Evolutionary conservation across 306 rosid genomes (phyloP).

Genomic region (Delonix regia): DNA sequence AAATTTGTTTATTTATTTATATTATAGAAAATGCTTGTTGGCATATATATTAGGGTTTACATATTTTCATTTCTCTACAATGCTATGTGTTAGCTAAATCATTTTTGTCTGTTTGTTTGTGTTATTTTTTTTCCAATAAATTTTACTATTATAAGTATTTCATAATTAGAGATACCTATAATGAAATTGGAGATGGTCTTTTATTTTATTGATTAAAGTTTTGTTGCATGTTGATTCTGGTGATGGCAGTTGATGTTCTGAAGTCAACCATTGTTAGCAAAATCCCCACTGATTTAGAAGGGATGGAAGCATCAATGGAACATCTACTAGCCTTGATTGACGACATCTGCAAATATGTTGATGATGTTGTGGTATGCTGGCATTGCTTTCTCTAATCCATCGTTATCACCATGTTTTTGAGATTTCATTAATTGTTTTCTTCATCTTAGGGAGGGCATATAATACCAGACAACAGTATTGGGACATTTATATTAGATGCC

Average conservation of each 20-base stretch:
- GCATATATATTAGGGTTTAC: no score
- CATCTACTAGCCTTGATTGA: slow-evolving; percentile 79
- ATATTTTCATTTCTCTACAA: no score
- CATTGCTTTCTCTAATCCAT: neutral
- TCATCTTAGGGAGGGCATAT: slow-evolving; percentile 59
- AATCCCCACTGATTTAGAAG: slow-evolving; percentile 96
- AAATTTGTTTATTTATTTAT: no score
- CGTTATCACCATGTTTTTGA: neutral
- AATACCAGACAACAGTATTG: slow-evolving; percentile 66
- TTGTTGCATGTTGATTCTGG: slow-evolving; percentile 28
- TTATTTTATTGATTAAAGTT: neutral
- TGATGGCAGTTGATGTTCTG: slow-evolving; percentile 69
- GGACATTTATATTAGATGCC: slow-evolving; percentile 57
- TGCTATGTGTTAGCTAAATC: no score
- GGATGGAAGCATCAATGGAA: slow-evolving; percentile 97
- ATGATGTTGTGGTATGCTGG: slow-evolving; percentile 76
- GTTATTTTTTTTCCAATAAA: no score
- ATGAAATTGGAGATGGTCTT: neutral
- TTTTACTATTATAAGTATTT: no score
- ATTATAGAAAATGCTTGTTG: no score
- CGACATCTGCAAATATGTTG: slow-evolving; percentile 89
- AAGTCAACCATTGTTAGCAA: slow-evolving; percentile 81
- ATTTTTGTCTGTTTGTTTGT: no score
- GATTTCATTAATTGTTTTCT: neutral
- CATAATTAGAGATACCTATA: neutral